Evolutionary conservation across 345 rosid genomes (phyloP).

Genomic region (Lepidium sativum): DNA sequence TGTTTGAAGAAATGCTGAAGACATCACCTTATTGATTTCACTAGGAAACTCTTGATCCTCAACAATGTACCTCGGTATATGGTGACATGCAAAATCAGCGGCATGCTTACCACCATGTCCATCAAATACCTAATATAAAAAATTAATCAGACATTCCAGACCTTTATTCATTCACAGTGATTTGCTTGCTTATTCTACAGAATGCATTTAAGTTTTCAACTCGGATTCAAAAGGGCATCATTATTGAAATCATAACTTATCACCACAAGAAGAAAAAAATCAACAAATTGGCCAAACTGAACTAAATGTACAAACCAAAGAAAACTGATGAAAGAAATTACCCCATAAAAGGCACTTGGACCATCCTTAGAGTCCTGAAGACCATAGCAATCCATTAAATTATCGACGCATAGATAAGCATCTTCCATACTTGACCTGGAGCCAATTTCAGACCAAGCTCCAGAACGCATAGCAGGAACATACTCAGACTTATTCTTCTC

Average conservation of each 20-base stretch:
- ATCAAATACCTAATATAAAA: constrained; percentile 49
- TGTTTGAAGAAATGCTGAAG: constrained; percentile 80
- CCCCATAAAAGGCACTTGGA: constrained; percentile 90
- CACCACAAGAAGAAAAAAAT: background rate
- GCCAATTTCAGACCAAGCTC: constrained; percentile 79
- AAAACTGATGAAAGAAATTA: constrained; percentile 16
- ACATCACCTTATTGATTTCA: constrained; percentile 52
- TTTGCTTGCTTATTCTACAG: background rate
- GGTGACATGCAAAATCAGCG: constrained; percentile 62
- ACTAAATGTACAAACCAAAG: background rate
- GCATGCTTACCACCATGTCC: constrained; percentile 96
- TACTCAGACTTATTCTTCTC: constrained; percentile 37
- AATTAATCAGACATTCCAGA: background rate
- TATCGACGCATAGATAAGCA: constrained; percentile 54
- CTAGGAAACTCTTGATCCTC: constrained; percentile 61
- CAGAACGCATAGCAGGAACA: constrained; percentile 64
- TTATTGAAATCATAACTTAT: too few species aligned
- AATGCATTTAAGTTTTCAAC: background rate
- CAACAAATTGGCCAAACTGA: background rate
- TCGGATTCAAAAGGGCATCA: too few species aligned
- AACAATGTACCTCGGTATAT: constrained; percentile 63
- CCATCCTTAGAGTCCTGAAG: constrained; percentile 30
- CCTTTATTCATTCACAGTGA: background rate
- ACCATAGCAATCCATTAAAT: constrained; percentile 45
- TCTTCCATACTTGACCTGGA: constrained; percentile 77